Evolutionary conservation across 441 rosid genomes (phyloP).

Genomic region (Adansonia gregorii): DNA sequence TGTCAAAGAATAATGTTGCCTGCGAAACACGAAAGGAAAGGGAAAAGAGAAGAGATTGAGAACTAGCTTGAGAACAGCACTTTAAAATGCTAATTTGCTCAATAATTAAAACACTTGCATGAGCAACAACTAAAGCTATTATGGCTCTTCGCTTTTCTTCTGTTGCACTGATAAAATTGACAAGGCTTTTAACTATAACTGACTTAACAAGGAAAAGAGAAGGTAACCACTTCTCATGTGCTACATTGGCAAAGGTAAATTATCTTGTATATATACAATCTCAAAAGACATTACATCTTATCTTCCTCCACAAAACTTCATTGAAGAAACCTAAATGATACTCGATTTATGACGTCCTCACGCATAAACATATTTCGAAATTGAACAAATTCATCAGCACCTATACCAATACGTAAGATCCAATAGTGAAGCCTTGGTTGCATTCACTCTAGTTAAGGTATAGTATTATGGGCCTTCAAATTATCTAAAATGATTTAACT

Average conservation of each 20-base stretch:
- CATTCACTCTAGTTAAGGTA: background rate
- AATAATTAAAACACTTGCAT: background rate
- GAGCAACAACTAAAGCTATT: background rate
- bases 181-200: background rate
- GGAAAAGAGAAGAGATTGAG: conserved; percentile 19
- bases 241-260: background rate
- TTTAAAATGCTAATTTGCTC: background rate
- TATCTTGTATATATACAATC: background rate
- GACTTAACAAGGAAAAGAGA: background rate
- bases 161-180: background rate
- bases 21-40: background rate
- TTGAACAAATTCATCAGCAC: background rate
- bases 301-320: background rate
- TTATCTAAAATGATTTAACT: background rate
- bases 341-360: background rate
- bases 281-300: background rate
- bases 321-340: background rate
- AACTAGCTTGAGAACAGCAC: background rate
- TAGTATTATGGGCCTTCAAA: background rate
- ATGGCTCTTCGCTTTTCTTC: background rate
- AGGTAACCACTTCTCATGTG: conserved; percentile 1
- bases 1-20: background rate
- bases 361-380: background rate
- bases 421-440: background rate
- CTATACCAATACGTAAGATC: background rate